Conservation (phyloP, 1,284 basidiomycete species). For the Ganoderma resinaceum region DNA sequence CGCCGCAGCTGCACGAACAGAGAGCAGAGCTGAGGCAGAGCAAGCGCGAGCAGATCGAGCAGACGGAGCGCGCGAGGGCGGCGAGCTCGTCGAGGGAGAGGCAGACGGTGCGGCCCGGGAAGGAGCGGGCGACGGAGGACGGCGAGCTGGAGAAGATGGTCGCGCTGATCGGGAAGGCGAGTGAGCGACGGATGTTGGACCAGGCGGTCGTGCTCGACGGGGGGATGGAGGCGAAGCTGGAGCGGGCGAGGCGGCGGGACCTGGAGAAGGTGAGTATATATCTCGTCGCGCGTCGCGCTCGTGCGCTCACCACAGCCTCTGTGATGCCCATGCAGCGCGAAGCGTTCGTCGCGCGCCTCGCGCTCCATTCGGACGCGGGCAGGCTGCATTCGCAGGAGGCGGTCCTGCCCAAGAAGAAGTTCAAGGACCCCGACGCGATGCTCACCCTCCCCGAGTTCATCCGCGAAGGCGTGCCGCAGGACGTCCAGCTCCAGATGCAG, state of each 20-base stretch:
- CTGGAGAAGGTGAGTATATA: slow-evolving; percentile 60
- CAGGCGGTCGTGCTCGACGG: slow-evolving; percentile 73
- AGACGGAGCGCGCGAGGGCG: slow-evolving; percentile 66
- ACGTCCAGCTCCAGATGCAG: slow-evolving; percentile 38
- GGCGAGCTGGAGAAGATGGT: slow-evolving; percentile 75
- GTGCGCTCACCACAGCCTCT: slow-evolving; percentile 12
- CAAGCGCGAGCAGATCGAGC: slow-evolving; percentile 72
- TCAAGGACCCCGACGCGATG: slow-evolving; percentile 64
- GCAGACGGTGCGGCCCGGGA: slow-evolving; percentile 44
- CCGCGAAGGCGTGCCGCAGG: slow-evolving; percentile 55
- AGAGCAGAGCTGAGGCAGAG: slow-evolving; percentile 80
- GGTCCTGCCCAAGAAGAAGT: slow-evolving; percentile 38
- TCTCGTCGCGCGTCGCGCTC: neutral
- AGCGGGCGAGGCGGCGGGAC: slow-evolving; percentile 60
- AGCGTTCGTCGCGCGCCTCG: slow-evolving; percentile 74
- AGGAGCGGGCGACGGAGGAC: slow-evolving; percentile 54
- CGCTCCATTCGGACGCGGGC: slow-evolving; percentile 69
- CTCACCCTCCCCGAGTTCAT: slow-evolving; percentile 73
- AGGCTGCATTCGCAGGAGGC: slow-evolving; percentile 80
- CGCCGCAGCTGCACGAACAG: slow-evolving; percentile 87
- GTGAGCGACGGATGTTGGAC: slow-evolving; percentile 66
- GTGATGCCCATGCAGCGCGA: slow-evolving; percentile 53
- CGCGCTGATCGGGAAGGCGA: slow-evolving; percentile 75
- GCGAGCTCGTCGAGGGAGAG: slow-evolving; percentile 36
- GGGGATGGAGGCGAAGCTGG: slow-evolving; percentile 59